Conservation (phyloP, 2,329 filamentous ascomycete genomes). For the Myriosclerotinia duriaeana region DNA sequence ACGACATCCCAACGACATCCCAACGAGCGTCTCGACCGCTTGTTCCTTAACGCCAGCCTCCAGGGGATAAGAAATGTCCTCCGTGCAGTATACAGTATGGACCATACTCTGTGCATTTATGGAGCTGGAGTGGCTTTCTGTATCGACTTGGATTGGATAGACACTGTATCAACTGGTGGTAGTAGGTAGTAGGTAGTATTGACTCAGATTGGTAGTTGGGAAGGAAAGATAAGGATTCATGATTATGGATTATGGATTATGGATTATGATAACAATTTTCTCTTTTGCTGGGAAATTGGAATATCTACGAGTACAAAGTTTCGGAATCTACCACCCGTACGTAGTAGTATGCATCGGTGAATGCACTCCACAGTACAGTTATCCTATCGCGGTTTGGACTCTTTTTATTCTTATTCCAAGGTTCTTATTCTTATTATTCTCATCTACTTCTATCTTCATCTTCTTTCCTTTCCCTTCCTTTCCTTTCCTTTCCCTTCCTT, state of each 20-base stretch:
- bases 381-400: slow-evolving; percentile 17
- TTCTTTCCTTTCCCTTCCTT: not conserved
- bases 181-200: no score
- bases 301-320: no score
- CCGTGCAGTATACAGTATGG: not conserved
- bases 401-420: not conserved
- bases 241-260: slow-evolving; percentile 4
- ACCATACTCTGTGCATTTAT: slow-evolving; percentile 5
- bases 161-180: no score
- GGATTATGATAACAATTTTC: no score
- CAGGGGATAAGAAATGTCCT: no score
- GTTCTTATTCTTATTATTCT: not conserved
- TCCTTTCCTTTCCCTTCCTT: no score
- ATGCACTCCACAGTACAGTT: slow-evolving; percentile 20
- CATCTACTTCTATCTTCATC: not conserved
- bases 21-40: not conserved
- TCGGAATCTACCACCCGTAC: no score
- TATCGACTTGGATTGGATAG: not conserved
- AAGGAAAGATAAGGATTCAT: slow-evolving; percentile 13
- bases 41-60: not conserved
- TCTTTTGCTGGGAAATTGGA: no score
- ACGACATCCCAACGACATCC: no score
- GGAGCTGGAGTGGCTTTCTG: slow-evolving; percentile 1
- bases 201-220: slow-evolving; percentile 7
- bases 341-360: no score